phyloP scores from a whole-genome alignment of 495 filamentous ascomycete genomes.

The Neurospora terricola region DNA sequence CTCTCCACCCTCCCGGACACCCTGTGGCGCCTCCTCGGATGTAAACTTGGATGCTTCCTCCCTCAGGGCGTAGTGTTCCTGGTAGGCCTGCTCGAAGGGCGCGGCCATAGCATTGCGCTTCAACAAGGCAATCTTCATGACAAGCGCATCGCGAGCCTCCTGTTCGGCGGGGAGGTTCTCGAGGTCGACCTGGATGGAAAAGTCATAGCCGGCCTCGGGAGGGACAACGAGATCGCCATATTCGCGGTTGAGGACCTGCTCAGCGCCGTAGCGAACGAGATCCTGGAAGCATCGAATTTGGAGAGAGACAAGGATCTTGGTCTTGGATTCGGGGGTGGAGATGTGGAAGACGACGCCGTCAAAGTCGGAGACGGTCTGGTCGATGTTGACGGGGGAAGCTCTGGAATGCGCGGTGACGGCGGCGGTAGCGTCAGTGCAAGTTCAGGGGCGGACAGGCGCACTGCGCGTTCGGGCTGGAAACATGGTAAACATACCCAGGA shows the following conservation, averaged over 20 bases:
- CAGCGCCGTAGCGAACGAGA: slow-evolving; percentile 83
- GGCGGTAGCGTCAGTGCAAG: slow-evolving; percentile 3
- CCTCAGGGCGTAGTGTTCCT: slow-evolving; percentile 75
- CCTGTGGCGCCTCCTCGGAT: slow-evolving; percentile 82
- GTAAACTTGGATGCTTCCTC: slow-evolving; percentile 86
- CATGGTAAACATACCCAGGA: slow-evolving; percentile 50
- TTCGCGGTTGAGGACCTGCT: slow-evolving; percentile 82
- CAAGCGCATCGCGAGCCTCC: slow-evolving; percentile 73
- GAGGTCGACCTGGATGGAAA: slow-evolving; percentile 80
- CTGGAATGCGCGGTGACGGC: slow-evolving; percentile 34
- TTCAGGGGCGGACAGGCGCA: slow-evolving; percentile 2
- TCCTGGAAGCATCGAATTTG: slow-evolving; percentile 90
- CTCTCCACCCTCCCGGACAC: slow-evolving; percentile 76
- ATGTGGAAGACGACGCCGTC: slow-evolving; percentile 97
- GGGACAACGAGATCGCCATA: slow-evolving; percentile 85
- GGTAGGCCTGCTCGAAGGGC: slow-evolving; percentile 91
- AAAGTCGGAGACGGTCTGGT: slow-evolving; percentile 96
- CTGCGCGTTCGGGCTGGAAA: background rate
- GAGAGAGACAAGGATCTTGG: slow-evolving; percentile 87
- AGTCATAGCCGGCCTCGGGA: slow-evolving; percentile 87
- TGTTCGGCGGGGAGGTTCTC: slow-evolving; percentile 73
- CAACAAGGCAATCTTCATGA: slow-evolving; percentile 74
- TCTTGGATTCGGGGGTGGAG: slow-evolving; percentile 86
- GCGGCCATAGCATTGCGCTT: slow-evolving; percentile 98
- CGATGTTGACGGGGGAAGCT: slow-evolving; percentile 74